Base-by-base conservation (phyloP, 2,329 filamentous ascomycete species). In the Aspergillus candidus region DNA sequence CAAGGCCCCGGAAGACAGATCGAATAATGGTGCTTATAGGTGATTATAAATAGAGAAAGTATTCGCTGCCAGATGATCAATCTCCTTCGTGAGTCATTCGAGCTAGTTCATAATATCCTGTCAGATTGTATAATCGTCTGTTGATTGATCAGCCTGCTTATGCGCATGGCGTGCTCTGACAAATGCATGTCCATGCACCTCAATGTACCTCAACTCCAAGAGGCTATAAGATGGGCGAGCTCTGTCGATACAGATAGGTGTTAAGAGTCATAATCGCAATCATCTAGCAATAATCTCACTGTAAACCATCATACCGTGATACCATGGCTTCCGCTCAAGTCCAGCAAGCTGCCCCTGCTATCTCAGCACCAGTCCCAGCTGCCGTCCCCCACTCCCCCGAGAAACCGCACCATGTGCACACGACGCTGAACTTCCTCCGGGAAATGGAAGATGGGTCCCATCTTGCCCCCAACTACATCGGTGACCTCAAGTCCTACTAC, bases 391-490 rank as follows among this genome's bases (percentile, higher is more conserved):
- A 47, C 3, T 29, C 54, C n/a, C 32, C 46, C 4, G 54, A 61
- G 4, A 54, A 53, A 6, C 59, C 57, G 4, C 60, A 60, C 35
- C 57, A 63, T 44, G 67, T 72, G 44, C 63, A 66, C 41, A 68
- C 71, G 15, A 68, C 61, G 3, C 63, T 75, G 37, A 73, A 74
- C 48, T 75, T 73, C 56, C 66, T 70, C 33, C 72, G 72, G 55
- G 65, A 69, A 33, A 57, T 71, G 31, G 61, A 61, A 11, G 64
- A 70, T 43, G 70, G 63, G 22, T 74, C 52, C 56, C 72, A 61
- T 58, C 73, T 65, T 55, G 67, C 54, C 45, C 62, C 62, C 0
- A 52, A 37, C 22, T 59, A 73, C 48, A 61, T 60, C 15, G 60
- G 61, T 2, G 60, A 58, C 29, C 63, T 69, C 10, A 55, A 65